Evolutionary conservation across 139 green algal species (phyloP), one percentile per base, ranked within the genome.

Genomic region (Closterium sp.): DNA sequence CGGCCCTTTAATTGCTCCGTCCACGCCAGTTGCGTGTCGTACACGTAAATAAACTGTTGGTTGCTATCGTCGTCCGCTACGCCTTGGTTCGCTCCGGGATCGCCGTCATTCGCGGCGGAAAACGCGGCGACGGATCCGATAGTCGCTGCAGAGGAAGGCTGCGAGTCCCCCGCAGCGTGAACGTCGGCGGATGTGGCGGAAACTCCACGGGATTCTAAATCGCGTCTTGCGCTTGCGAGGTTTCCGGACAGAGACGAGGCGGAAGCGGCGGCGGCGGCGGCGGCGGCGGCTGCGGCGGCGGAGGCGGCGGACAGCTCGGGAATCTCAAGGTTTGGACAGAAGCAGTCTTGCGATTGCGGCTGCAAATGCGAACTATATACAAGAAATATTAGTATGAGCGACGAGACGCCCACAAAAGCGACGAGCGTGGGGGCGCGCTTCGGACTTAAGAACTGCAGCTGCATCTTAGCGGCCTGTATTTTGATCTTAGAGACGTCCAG

Each of bases 11-110:
- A 0, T 0, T 42, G 2, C 13, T 38, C 30, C 28, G 29, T 38
- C 28, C 21, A 27, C 86, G 29, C 30, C 29, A 1, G 13, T 30
- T 28, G 29, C 28, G 91, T 22, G 89, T 88, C 89, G 28, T 92
- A 87, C 31, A 92, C 92, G 31, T 85, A 89, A 32, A 94, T 89
- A 89, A 91, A 94, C 28, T 86, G 88, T 79, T 30, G 42, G 31
- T 19, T 29, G 88, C 30, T 24, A 28, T 79, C 34, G 27, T 85
- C 27, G 88, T 27, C 17, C 4, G 30, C 62, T 79, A 9, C 38
- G 38, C 7, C 38, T 27, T 27, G 62, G 7, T 13, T 24, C 13
- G 2, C 62, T 13, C 62, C 17, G 17, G 2, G 2, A 24, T 13
- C 62, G 62, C 62, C 62, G 62, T 79, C 62, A 13, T 24, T 79